phyloP scores from a whole-genome alignment of 495 filamentous ascomycete species.

The Penicillium pancosmium region DNA sequence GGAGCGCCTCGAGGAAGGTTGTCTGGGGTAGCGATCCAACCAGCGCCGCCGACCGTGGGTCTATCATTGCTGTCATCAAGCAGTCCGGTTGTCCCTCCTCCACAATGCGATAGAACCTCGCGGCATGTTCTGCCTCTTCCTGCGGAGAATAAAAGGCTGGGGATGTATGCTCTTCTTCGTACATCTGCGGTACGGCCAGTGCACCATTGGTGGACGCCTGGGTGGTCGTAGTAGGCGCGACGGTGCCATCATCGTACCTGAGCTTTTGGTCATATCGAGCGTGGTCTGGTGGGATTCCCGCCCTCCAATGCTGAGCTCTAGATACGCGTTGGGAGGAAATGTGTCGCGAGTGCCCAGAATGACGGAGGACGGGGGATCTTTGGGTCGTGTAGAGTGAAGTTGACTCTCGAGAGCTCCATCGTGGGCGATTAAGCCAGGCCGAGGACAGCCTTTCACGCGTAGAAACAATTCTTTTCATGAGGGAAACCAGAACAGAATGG shows the following conservation, averaged over 20 bases:
- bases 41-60: constrained; percentile 34
- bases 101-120: constrained; percentile 32
- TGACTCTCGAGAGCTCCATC: constrained; percentile 13
- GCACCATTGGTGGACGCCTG: neutral
- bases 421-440: constrained; percentile 20
- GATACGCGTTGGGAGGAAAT: constrained; percentile 5
- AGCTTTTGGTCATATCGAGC: neutral
- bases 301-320: neutral
- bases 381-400: constrained; percentile 6
- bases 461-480: constrained; percentile 28
- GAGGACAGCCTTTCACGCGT: constrained; percentile 31
- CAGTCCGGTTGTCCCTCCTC: constrained; percentile 42
- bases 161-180: neutral
- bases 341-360: constrained; percentile 10
- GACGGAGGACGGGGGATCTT: neutral
- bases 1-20: constrained; percentile 41
- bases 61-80: constrained; percentile 38
- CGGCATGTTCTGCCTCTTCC: constrained; percentile 18
- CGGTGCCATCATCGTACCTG: neutral
- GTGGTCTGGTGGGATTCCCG: neutral
- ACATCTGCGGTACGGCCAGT: neutral
- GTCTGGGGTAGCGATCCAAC: constrained; percentile 37
- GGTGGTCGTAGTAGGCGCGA: neutral
- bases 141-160: constrained; percentile 11
- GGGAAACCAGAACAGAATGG: neutral